These are phyloP conservation scores for Plantago elongata DNA, from an alignment of 257 asterid genomes.

Conservation along the genomic window DNA sequence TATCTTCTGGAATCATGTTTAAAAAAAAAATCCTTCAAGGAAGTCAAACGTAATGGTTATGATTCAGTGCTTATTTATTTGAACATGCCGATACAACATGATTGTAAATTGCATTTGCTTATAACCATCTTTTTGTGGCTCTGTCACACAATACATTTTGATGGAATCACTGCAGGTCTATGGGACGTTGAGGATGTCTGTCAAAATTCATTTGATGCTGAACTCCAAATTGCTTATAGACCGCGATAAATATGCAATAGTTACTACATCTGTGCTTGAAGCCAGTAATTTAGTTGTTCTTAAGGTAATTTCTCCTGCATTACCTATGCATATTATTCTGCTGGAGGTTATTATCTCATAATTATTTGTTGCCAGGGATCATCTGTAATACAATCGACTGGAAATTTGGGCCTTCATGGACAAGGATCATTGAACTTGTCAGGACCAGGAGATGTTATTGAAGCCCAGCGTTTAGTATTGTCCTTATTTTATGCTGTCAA, in stretches of 20 bases:
- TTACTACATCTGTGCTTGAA: constrained; percentile 81
- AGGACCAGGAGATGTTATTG: constrained; percentile 85
- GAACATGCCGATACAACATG: background rate
- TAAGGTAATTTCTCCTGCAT: constrained; percentile 44
- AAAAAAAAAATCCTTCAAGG: too few relatives aligned
- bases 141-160: constrained; percentile 28
- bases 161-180: constrained; percentile 49
- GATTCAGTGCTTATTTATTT: background rate
- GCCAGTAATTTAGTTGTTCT: constrained; percentile 90
- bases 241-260: constrained; percentile 65
- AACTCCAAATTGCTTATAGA: constrained; percentile 70
- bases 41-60: background rate
- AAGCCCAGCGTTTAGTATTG: constrained; percentile 83
- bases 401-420: constrained; percentile 86
- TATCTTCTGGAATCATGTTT: too few relatives aligned
- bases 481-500: constrained; percentile 80
- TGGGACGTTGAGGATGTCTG: constrained; percentile 92
- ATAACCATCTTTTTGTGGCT: constrained; percentile 21
- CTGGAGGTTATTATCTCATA: constrained; percentile 15
- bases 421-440: constrained; percentile 92
- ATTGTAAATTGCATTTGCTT: constrained; percentile 11
- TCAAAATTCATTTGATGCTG: constrained; percentile 86
- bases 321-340: constrained; percentile 16
- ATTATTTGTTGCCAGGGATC: constrained; percentile 54
- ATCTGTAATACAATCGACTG: constrained; percentile 80